Percentiles rank a stretch among this genome's conserved stretches.
Conservation (phyloP, 768 basidiomycete genomes). For the Lepiota brunneoincarnata region DNA sequence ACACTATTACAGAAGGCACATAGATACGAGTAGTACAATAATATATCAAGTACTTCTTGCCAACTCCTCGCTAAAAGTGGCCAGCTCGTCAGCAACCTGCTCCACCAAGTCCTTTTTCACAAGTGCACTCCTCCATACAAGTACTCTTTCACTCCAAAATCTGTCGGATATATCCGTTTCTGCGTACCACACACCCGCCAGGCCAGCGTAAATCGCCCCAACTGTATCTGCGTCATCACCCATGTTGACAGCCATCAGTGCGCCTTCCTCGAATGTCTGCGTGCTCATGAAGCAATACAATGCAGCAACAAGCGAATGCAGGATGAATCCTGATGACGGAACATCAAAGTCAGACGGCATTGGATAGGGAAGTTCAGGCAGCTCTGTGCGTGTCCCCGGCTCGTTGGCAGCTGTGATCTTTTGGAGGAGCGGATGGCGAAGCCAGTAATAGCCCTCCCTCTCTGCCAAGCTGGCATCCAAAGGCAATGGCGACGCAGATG, state of each 20-base stretch:
- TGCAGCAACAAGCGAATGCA: conserved; percentile 38
- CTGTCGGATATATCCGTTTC: conserved; percentile 16
- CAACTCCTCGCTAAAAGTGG: conserved; percentile 15
- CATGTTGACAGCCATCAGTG: conserved; percentile 41
- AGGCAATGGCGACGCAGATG: conserved; percentile 12
- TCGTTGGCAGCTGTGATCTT: conserved; percentile 19
- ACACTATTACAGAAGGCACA: neutral
- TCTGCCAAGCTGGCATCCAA: conserved; percentile 18
- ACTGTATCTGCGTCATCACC: conserved; percentile 45
- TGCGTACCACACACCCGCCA: conserved; percentile 44
- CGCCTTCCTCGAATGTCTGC: conserved; percentile 41
- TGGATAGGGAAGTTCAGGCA: conserved; percentile 19
- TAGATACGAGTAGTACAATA: neutral
- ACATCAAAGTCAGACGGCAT: conserved; percentile 29
- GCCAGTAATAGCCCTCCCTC: conserved; percentile 30
- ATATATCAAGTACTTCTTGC: neutral
- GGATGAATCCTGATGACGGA: conserved; percentile 38
- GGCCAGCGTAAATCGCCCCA: conserved; percentile 42
- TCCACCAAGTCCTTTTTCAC: conserved; percentile 33
- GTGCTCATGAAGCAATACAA: conserved; percentile 46
- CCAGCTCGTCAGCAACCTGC: conserved; percentile 34
- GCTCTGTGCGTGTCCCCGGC: conserved; percentile 5
- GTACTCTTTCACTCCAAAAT: conserved; percentile 38
- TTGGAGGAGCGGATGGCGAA: conserved; percentile 34
- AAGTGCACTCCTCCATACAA: conserved; percentile 30